Base-by-base conservation (phyloP, 306 rosid genomes). In the Urtica urens region DNA sequence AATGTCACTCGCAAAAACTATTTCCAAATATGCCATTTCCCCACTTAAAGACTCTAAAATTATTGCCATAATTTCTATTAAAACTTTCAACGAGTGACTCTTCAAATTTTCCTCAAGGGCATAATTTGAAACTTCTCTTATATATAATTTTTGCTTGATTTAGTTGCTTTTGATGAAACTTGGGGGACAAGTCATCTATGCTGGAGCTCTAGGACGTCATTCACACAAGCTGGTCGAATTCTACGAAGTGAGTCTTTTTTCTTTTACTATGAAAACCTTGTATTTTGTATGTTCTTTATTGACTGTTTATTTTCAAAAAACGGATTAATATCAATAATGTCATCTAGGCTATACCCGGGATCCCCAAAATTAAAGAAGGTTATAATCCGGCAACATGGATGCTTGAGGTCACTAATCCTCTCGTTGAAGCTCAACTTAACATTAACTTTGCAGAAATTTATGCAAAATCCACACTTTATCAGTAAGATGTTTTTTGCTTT, bases 361-460 rank as follows among this genome's bases (percentile, higher is more conserved):
- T 72, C 31, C 25, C 73, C 29, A 72, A 66, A 55, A 66, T 72
- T 17, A 72, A 41, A 44, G 69, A 66, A 9, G 78, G 78, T 13
- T 66, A 28, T 41, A 72, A 72, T 72, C 78, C 78, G 29, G 78
- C 78, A n/a, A 66, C 78, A 40, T 72, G 78, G 78, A 72, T 72
- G 78, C 63, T 72, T 46, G 78, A 72, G 10, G 62, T 72, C 51
- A 66, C 73, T 37, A 51, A 69, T 46, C 57, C 73, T 47, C 19
- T 52, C 2, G 46, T 72, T 57, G 73, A 66, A 55, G 25, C 42
- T 66, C 78, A 66, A 72, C 62, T 66, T 43, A 47, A 43, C 34
- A 55, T 66, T 14, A 64, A 72, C 16, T 72, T 72, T 41, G 70
- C 73, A 10, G 66, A 62, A 42, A 42, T 72, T 31, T 72, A 72